These are phyloP conservation scores for Microdochium nivale DNA, from an alignment of 2,329 filamentous ascomycete genomes.

Conservation along the genomic window DNA sequence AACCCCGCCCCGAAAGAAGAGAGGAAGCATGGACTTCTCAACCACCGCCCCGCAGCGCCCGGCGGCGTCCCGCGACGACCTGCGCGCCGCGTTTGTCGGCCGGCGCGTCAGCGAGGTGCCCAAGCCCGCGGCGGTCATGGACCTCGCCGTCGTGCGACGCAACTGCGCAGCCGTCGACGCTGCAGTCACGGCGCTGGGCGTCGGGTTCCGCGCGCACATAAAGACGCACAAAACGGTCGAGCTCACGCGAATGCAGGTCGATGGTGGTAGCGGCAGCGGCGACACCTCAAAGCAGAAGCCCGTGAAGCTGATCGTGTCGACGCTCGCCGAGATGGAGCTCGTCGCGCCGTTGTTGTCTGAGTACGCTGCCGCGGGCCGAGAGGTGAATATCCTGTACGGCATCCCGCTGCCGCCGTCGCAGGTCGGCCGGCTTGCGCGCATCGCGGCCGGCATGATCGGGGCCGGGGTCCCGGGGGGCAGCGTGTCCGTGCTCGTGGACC, in stretches of 20 bases:
- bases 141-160: slow-evolving; percentile 39
- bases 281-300: slow-evolving; percentile 15
- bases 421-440: slow-evolving; percentile 34
- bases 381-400: slow-evolving; percentile 44
- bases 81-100: not conserved
- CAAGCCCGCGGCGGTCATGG: slow-evolving; percentile 47
- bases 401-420: slow-evolving; percentile 48
- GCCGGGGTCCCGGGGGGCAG: slow-evolving; percentile 24
- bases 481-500: slow-evolving; percentile 49
- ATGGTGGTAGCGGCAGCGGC: slow-evolving; percentile 17
- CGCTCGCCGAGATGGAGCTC: slow-evolving; percentile 48
- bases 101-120: slow-evolving; percentile 23
- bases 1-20: too few relatives aligned
- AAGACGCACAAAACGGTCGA: slow-evolving; percentile 61
- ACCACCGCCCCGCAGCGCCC: not conserved
- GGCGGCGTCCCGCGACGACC: not conserved
- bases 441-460: slow-evolving; percentile 37
- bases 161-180: slow-evolving; percentile 51
- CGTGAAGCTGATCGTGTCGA: slow-evolving; percentile 51
- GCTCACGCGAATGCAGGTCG: slow-evolving; percentile 45
- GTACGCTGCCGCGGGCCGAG: slow-evolving; percentile 11
- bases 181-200: slow-evolving; percentile 34
- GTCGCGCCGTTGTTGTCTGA: slow-evolving; percentile 40
- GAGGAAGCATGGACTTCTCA: not conserved
- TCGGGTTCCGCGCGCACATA: slow-evolving; percentile 53